Evolutionary conservation across 192 early-diverging fungal genomes (phyloP), one percentile per base, ranked within the genome.

Genomic region (Coemansia sp.): DNA sequence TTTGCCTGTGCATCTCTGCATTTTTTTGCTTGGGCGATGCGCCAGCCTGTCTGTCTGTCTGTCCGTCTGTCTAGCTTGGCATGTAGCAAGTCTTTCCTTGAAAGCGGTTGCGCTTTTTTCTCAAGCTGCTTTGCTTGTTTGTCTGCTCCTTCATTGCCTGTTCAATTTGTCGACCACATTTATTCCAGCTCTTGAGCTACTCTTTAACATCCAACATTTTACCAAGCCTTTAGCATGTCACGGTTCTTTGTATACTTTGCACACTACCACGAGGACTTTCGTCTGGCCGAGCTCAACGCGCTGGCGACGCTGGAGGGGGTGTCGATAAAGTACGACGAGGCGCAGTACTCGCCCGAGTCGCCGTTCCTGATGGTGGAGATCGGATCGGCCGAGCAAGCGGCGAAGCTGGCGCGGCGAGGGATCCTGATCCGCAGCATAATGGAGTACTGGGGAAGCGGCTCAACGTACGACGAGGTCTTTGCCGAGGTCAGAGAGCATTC

Each of bases 281-380:
- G 85, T 9, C 61, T 87, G 26, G 79, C 84, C 50, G 95, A 98
- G 72, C 83, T 98, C 29, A 81, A 90, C 19, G 81, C 94, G 5
- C 72, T 98, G 38, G 86, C 93, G 1, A 68, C 66, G 17, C 63
- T 94, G 9, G 88, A 93, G 63, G 73, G 82, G 43, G 85, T 95
- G 3, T 52, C 59, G 5, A 54, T 94, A 33, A 64, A 58, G 5
- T 90, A 83, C 43, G 82, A 92, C 38, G 55, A 58, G 22, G 58
- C 51, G 13, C 75, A 61, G 9, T 89, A 92, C 55, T 79, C 74
- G 22, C 50, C 79, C 8, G 74, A 85, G 42, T 87, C 88, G 23
- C 93, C 94, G 1, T 94, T 91, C 65, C 69, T 96, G 14, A 68
- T 87, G 17, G 81, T 96, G 5, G 71, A 86, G 29, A 67, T 93